Conservation (phyloP, 2,329 filamentous ascomycete genomes). For the Cladophialophora immunda region DNA sequence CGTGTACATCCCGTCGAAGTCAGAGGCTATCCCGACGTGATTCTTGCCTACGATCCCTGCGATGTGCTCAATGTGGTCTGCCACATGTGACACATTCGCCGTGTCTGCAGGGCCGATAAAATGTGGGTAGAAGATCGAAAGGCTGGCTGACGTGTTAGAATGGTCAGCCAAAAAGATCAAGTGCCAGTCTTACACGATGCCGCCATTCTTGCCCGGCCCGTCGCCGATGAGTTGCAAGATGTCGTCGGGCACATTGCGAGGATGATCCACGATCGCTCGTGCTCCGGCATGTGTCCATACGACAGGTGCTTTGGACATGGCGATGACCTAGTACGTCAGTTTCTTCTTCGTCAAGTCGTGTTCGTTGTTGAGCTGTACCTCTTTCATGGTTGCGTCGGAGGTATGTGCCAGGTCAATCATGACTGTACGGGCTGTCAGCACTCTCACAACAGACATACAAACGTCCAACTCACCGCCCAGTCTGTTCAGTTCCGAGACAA, state of each 20-base stretch:
- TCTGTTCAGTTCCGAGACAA: constrained; percentile 43
- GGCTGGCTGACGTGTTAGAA: too few relatives aligned
- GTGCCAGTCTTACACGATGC: constrained; percentile 45
- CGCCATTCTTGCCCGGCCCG: constrained; percentile 43
- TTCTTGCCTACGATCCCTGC: constrained; percentile 45
- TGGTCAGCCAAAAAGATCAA: too few relatives aligned
- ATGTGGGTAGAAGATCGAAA: constrained; percentile 49
- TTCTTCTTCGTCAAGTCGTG: too few relatives aligned
- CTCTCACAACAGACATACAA: too few relatives aligned
- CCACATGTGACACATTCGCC: constrained; percentile 25
- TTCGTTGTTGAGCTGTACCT: too few relatives aligned
- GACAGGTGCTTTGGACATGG: constrained; percentile 40
- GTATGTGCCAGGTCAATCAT: constrained; percentile 44
- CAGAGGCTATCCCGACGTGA: constrained; percentile 48
- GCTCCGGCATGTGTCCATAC: constrained; percentile 45
- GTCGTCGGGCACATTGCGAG: constrained; percentile 55
- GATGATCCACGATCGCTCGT: constrained; percentile 44
- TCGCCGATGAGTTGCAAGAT: constrained; percentile 47
- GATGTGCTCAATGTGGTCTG: constrained; percentile 53
- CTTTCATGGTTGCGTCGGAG: constrained; percentile 40
- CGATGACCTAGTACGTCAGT: constrained; percentile 34
- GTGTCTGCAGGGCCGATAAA: constrained; percentile 15
- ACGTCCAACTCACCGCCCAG: constrained; percentile 27
- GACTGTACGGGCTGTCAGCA: constrained; percentile 27
- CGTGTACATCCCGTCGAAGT: constrained; percentile 48